phyloP scores from a whole-genome alignment of 768 basidiomycete genomes.

The Chiua virens region DNA sequence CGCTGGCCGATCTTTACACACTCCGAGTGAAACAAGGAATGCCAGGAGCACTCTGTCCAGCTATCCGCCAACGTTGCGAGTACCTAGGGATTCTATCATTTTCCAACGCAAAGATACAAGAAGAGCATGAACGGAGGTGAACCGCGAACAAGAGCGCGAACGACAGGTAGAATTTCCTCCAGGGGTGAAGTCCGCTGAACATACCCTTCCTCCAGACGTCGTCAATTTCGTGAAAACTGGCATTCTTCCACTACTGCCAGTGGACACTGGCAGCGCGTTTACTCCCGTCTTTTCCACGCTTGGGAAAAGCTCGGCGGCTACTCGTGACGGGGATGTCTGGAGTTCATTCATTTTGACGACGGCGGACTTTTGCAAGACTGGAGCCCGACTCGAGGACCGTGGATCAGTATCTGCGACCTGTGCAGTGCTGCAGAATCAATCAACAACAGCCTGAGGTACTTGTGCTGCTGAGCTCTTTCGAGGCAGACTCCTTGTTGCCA shows the following conservation, averaged over 20 bases:
- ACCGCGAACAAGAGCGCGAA: neutral
- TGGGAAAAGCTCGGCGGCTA: too few species aligned
- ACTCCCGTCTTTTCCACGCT: too few species aligned
- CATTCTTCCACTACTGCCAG: too few species aligned
- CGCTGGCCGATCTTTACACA: conserved; percentile 37
- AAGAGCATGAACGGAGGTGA: conserved; percentile 40
- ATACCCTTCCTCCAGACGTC: too few species aligned
- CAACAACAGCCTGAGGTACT: conserved; percentile 12
- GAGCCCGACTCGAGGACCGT: neutral
- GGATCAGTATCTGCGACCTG: conserved; percentile 18
- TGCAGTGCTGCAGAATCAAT: conserved; percentile 1
- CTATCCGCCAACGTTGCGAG: conserved; percentile 5
- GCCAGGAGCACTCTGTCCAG: neutral
- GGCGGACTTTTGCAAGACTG: neutral
- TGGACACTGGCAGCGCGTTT: too few species aligned
- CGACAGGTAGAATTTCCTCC: neutral
- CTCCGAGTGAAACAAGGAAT: neutral
- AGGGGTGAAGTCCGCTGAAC: too few species aligned
- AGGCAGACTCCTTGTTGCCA: conserved; percentile 40
- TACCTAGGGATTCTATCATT: conserved; percentile 8
- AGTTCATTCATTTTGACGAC: too few species aligned
- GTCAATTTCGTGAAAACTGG: too few species aligned
- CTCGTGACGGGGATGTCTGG: too few species aligned
- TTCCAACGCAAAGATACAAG: conserved; percentile 26
- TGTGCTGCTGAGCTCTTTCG: conserved; percentile 12